These are phyloP conservation scores for Ramalina peruviana DNA, from an alignment of 495 filamentous ascomycete species.

Conservation along the genomic window DNA sequence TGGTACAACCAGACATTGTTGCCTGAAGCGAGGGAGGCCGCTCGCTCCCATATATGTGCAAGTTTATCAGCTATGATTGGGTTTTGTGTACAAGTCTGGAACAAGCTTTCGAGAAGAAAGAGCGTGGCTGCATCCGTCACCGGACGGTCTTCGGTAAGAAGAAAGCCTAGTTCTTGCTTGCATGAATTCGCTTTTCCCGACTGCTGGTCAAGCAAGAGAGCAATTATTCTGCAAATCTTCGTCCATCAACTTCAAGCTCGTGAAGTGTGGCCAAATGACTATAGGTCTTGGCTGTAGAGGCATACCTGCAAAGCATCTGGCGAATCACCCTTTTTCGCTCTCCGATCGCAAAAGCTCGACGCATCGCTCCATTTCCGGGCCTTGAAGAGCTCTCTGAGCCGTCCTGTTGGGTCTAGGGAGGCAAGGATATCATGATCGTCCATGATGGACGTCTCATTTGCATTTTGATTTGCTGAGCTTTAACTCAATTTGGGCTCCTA, in stretches of 20 bases:
- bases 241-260: not conserved
- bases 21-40: constrained; percentile 35
- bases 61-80: constrained; percentile 13
- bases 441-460: not conserved
- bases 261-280: not conserved
- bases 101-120: constrained; percentile 30
- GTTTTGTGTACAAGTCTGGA: constrained; percentile 23
- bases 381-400: constrained; percentile 43
- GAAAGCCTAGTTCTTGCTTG: constrained; percentile 30
- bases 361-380: constrained; percentile 43
- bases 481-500: too few relatives aligned
- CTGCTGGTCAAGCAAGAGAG: not conserved
- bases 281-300: not conserved
- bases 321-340: constrained; percentile 46
- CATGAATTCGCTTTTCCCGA: constrained; percentile 9
- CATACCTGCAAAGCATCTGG: constrained; percentile 13
- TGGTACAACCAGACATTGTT: constrained; percentile 38
- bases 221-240: not conserved
- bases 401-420: not conserved
- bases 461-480: too few relatives aligned
- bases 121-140: constrained; percentile 34
- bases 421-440: not conserved
- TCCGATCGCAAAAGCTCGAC: constrained; percentile 43
- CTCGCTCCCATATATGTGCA: constrained; percentile 38
- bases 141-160: constrained; percentile 34